Evolutionary conservation across 768 basidiomycete genomes (phyloP).

Genomic region (Mycena vulgaris): DNA sequence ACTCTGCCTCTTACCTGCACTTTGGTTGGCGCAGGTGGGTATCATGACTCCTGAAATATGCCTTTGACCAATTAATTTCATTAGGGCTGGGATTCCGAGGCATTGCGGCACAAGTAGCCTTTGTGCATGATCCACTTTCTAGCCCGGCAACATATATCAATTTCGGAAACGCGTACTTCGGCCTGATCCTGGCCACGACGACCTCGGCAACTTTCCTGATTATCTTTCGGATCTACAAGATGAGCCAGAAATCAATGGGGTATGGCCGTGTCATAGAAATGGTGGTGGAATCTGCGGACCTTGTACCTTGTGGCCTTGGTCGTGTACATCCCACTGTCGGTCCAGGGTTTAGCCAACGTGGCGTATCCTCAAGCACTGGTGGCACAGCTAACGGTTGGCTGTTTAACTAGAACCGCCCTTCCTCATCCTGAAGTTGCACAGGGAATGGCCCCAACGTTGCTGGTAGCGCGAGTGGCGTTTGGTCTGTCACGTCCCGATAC

Average conservation of each 20-base stretch:
- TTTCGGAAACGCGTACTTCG: slow-evolving; percentile 20
- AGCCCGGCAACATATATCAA: not conserved
- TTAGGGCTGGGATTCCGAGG: slow-evolving; percentile 13
- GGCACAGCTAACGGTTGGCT: too few species aligned
- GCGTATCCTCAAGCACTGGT: too few species aligned
- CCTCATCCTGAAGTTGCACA: too few species aligned
- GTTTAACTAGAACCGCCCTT: too few species aligned
- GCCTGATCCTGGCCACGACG: slow-evolving; percentile 13
- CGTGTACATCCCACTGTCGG: slow-evolving; percentile 10
- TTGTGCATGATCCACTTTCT: slow-evolving; percentile 3
- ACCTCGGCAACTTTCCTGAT: slow-evolving; percentile 15
- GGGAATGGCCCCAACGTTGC: too few species aligned
- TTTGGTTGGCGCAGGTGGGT: slow-evolving; percentile 12
- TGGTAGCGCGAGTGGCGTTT: too few species aligned
- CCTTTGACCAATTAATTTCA: not conserved
- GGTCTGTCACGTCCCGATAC: too few species aligned
- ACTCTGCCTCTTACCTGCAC: not conserved
- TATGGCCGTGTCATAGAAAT: too few species aligned
- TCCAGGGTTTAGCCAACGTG: too few species aligned
- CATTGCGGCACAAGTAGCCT: slow-evolving; percentile 3
- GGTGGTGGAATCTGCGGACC: slow-evolving; percentile 19
- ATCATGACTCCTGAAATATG: not conserved
- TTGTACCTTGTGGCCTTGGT: slow-evolving; percentile 5
- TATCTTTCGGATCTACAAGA: slow-evolving; percentile 1
- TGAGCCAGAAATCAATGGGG: not conserved